Percentiles rank a stretch among this genome's conserved stretches.
phyloP scores from a whole-genome alignment of 2,329 filamentous ascomycete species.

The Pseudocercospora vitis region DNA sequence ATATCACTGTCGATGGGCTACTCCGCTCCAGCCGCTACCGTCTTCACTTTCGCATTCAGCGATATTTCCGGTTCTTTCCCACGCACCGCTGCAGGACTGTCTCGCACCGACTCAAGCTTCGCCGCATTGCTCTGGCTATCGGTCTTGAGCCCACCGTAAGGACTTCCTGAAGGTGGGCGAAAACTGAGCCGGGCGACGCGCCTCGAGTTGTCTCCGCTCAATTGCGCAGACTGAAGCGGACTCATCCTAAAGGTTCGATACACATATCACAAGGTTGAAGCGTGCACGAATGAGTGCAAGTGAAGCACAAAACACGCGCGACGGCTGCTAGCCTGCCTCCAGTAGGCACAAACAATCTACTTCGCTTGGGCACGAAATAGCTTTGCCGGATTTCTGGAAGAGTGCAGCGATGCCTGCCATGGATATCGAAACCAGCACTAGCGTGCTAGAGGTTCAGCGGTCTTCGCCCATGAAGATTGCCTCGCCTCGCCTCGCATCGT shows the following conservation, averaged over 20 bases:
- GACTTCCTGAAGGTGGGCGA: constrained; percentile 54
- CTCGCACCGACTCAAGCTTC: constrained; percentile 48
- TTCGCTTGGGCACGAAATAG: constrained; percentile 2
- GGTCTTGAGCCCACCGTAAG: constrained; percentile 47
- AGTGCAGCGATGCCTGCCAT: constrained; percentile 36
- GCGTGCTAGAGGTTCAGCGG: constrained; percentile 31
- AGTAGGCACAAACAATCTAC: too few relatives aligned
- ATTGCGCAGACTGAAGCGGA: neutral
- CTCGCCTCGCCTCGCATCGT: constrained; percentile 31
- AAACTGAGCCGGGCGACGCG: constrained; percentile 33
- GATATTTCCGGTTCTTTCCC: constrained; percentile 40
- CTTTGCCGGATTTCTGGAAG: neutral
- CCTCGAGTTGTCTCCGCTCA: neutral
- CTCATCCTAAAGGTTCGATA: neutral
- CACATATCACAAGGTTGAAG: neutral
- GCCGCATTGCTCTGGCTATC: constrained; percentile 50
- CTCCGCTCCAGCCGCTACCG: constrained; percentile 40
- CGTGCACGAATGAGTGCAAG: neutral
- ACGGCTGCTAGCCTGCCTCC: constrained; percentile 1
- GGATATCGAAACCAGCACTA: constrained; percentile 35
- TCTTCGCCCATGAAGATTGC: constrained; percentile 36
- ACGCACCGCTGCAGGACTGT: constrained; percentile 35
- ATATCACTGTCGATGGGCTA: constrained; percentile 42
- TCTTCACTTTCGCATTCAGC: constrained; percentile 36
- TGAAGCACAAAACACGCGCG: neutral